These are phyloP conservation scores for Colletotrichum melonis DNA, from an alignment of 2,329 filamentous ascomycete genomes.

Conservation along the genomic window DNA sequence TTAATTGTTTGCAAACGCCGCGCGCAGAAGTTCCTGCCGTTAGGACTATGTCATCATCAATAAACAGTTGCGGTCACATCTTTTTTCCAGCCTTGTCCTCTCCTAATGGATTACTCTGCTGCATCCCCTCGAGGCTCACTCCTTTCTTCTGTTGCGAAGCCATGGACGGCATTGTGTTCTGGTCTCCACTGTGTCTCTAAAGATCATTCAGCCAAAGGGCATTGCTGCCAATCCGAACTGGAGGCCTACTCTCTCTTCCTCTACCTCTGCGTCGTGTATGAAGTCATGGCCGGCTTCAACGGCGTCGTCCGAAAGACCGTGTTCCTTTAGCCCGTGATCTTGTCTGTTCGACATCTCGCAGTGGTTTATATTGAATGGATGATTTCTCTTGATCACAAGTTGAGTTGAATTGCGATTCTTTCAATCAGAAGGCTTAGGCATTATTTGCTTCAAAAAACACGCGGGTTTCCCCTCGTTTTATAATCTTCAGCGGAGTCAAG, in stretches of 20 bases:
- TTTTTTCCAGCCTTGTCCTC: slow-evolving; percentile 9
- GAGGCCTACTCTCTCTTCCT: slow-evolving; percentile 44
- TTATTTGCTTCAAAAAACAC: no score
- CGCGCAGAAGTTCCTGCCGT: no score
- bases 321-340: slow-evolving; percentile 23
- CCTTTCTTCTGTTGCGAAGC: slow-evolving; percentile 13
- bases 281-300: slow-evolving; percentile 46
- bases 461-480: not conserved
- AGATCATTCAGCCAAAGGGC: not conserved
- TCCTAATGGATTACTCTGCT: not conserved
- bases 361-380: not conserved
- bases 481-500: not conserved
- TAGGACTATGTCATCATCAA: not conserved
- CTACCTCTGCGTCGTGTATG: slow-evolving; percentile 47
- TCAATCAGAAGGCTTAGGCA: not conserved
- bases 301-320: slow-evolving; percentile 37
- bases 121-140: slow-evolving; percentile 6
- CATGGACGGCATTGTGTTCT: slow-evolving; percentile 18
- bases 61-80: not conserved
- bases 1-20: not conserved
- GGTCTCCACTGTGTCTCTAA: slow-evolving; percentile 26
- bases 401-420: not conserved
- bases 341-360: slow-evolving; percentile 15
- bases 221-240: not conserved
- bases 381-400: not conserved